phyloP scores from a whole-genome alignment of 2,329 filamentous ascomycete species.

The Mycosphaerelloides madeirae region DNA sequence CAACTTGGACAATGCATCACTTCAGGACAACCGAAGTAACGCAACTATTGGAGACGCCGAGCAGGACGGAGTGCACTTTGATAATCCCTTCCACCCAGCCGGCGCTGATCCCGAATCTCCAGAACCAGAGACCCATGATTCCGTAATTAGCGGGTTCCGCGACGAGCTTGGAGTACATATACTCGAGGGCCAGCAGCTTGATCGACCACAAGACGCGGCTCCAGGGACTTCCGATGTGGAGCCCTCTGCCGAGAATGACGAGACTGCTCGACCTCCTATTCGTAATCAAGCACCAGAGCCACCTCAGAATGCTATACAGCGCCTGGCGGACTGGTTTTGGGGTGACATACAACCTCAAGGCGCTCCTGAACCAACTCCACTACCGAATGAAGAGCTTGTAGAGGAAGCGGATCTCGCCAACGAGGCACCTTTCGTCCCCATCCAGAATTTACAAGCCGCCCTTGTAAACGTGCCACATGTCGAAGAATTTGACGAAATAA shows the following conservation, averaged over 20 bases:
- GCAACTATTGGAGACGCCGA: not conserved
- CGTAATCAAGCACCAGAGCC: not conserved
- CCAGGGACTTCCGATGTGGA: slow-evolving; percentile 1
- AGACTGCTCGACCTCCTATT: not conserved
- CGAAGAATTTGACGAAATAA: slow-evolving; percentile 6
- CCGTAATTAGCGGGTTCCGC: slow-evolving; percentile 18
- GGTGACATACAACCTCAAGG: slow-evolving; percentile 36
- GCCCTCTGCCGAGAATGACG: slow-evolving; percentile 1
- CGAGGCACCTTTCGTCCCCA: slow-evolving; percentile 56
- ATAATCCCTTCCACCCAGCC: slow-evolving; percentile 17
- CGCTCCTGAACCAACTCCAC: slow-evolving; percentile 34
- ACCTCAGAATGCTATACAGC: slow-evolving; percentile 21
- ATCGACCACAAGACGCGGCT: slow-evolving; percentile 7
- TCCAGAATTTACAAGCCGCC: slow-evolving; percentile 37
- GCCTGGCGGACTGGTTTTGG: slow-evolving; percentile 45
- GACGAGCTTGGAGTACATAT: slow-evolving; percentile 24
- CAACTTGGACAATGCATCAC: not conserved
- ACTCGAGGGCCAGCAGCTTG: slow-evolving; percentile 3
- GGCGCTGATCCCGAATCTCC: slow-evolving; percentile 6
- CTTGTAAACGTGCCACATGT: slow-evolving; percentile 6
- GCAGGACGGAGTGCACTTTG: not conserved
- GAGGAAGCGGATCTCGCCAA: slow-evolving; percentile 55
- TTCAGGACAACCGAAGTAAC: not conserved
- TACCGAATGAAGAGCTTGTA: slow-evolving; percentile 55
- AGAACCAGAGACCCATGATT: slow-evolving; percentile 1